Base-by-base conservation (phyloP, 2,329 filamentous ascomycete species). In the Tolypocladium ophioglossoides region DNA sequence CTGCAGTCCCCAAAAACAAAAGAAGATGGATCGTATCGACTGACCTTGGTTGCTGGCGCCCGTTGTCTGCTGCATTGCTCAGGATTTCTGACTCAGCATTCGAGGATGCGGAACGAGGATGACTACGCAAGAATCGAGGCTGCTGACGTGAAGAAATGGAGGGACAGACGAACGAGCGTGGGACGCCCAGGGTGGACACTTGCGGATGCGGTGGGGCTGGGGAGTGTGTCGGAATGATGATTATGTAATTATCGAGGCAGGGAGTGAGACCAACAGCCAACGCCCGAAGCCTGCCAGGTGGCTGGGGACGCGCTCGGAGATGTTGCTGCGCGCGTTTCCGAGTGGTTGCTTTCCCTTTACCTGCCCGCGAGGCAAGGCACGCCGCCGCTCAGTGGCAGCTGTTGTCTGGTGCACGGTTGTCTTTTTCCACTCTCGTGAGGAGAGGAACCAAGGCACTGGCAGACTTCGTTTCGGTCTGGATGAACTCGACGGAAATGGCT, bases 71-170 rank as follows among this genome's bases (percentile, higher is more conserved):
- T 57, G 58, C 54, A 54, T 59, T 56, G 55, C 58, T 58, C 22
- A 49, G 52, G 51, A 51, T 52, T 55, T 61, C 59, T 61, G 59
- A 61, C 58, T 61, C 59, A 61, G 59, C 59, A 61, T 58, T 58
- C 55, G 53, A 57, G 54, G 52, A 54, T 55, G 57, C 51, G 54
- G 46, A 54, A 52, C 49, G 56, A 57, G 56, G 58, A 61, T 59
- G 50, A 57, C 52, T 60, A 60, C 58, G 58, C 57, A 56, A 58
- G 55, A 56, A 53, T 54, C 53, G 54, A 56, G 54, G 50, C 49
- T 61, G 59, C 59, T 61, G 59, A 61, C 59, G 53, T 61, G 59
- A 59, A 57, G 53, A 50, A 57, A 54, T 52, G 57, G 56, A 55
- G 54, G 47, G 44, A 34, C n/a, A 39, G 22, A 51, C 51, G 46